A percentile compares a stretch with the other conserved stretches of the same genome.
These are phyloP conservation scores for Termitomyces heimii DNA, from an alignment of 768 basidiomycete species.

Conservation along the genomic window DNA sequence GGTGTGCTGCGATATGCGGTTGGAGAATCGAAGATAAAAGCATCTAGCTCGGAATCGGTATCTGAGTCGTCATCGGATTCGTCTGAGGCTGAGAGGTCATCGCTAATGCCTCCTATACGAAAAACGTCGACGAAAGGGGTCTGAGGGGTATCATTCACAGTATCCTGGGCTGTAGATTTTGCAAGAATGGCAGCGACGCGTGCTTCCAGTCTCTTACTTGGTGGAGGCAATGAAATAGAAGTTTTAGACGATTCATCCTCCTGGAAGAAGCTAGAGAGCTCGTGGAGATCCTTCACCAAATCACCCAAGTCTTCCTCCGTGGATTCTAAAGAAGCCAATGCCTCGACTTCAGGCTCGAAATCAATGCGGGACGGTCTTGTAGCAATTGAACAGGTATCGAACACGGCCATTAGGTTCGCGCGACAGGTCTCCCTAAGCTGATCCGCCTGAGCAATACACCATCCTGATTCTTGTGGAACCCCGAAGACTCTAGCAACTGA, in stretches of 20 bases:
- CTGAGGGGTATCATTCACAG: constrained; percentile 54
- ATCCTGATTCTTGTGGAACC: constrained; percentile 76
- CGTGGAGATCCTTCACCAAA: constrained; percentile 71
- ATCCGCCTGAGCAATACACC: constrained; percentile 75
- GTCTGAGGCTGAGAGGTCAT: constrained; percentile 21
- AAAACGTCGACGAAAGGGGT: constrained; percentile 82
- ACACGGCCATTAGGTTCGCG: constrained; percentile 77
- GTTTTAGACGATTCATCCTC: constrained; percentile 30
- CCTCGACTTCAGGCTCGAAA: constrained; percentile 60
- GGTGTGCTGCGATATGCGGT: constrained; percentile 36
- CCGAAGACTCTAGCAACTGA: constrained; percentile 73
- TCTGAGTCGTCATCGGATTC: constrained; percentile 41
- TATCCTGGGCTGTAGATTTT: constrained; percentile 57
- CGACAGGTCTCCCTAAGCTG: constrained; percentile 57
- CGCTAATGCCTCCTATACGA: constrained; percentile 40
- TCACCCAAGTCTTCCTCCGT: constrained; percentile 68
- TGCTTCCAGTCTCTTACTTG: constrained; percentile 63
- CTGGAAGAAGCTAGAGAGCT: constrained; percentile 71
- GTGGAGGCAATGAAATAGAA: constrained; percentile 31
- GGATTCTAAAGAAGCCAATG: constrained; percentile 34
- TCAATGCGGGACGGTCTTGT: constrained; percentile 66
- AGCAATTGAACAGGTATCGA: constrained; percentile 74
- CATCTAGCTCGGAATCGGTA: constrained; percentile 49
- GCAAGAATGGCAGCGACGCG: constrained; percentile 79
- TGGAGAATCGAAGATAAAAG: constrained; percentile 59